Evolutionary conservation across 495 filamentous ascomycete species (phyloP), one percentile per base, ranked within the genome.

Genomic region (Sabuloglossum arenarium): DNA sequence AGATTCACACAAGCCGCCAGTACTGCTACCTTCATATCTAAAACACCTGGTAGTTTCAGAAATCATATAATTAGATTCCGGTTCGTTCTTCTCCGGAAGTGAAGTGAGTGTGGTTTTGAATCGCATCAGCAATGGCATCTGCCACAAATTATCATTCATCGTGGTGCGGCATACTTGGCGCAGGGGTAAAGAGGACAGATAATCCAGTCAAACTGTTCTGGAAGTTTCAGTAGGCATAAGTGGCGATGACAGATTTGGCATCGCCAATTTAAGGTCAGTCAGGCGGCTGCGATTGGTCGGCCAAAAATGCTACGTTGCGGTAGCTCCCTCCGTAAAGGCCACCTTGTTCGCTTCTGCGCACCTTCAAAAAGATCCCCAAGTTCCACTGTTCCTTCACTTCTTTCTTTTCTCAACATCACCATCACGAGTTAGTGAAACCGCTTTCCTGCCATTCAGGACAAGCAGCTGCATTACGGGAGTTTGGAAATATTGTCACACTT

Each of bases 331-430:
- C n/a, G 30, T 12, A 54, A 54, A 54, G 53, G 53, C 9, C 53
- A 54, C 53, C 53, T 43, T 54, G 53, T 54, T 50, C 53, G 53
- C 30, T 54, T 54, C 30, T 21, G 24, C 21, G 28, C 53, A 37
- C 53, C 8, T 31, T 54, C 30, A 54, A 54, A 54, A 43, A 34
- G 53, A 54, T 43, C 25, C 30, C 4, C 14, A 39, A 11, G n/a
- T 6, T 54, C 53, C 53, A 1, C 51, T 28, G 11, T 53, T 21
- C 30, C 49, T 53, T 29, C 23, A 0, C 11, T 29, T 34, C n/a
- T 11, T 21, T n/a, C 23, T 1, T 28, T 43, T 12, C 34, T 54
- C 27, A 31, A 53, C 31, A 31, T 8, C 30, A 31, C 23, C 6
- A 54, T 16, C 34, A 37, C 30, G 28, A 24, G 9, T 54, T n/a